phyloP scores from a whole-genome alignment of 2,329 filamentous ascomycete species.

The Chaetothyriales sp. region DNA sequence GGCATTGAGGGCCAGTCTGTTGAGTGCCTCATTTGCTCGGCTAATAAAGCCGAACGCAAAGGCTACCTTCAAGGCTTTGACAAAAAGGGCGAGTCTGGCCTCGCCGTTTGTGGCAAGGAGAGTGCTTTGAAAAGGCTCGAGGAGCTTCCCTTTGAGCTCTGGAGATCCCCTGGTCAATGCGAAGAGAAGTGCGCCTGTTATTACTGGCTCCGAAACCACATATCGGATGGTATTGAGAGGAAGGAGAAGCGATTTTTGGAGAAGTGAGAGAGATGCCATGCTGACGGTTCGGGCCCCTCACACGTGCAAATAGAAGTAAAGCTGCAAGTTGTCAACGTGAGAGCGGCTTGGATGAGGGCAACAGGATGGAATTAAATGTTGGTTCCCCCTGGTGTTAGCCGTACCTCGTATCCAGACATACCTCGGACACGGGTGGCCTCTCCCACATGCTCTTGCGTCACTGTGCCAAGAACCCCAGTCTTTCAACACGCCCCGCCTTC shows the following conservation, averaged over 20 bases:
- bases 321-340: neutral
- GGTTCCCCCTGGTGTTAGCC: neutral
- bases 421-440: neutral
- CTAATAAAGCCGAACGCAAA: conserved; percentile 40
- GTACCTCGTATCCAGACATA: neutral
- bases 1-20: conserved; percentile 31
- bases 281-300: neutral
- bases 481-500: neutral
- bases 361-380: neutral
- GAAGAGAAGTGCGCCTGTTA: conserved; percentile 12
- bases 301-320: neutral
- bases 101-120: conserved; percentile 4
- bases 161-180: conserved; percentile 11
- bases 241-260: neutral
- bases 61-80: conserved; percentile 29
- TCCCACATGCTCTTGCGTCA: neutral
- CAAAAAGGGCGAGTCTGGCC: conserved; percentile 3
- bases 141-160: conserved; percentile 7
- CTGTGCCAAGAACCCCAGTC: neutral
- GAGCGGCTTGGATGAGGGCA: neutral
- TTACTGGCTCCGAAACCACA: conserved; percentile 9
- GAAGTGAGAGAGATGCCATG: neutral
- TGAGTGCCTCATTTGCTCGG: conserved; percentile 39
- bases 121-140: conserved; percentile 4
- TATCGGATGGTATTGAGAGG: conserved; percentile 7